Base-by-base conservation (phyloP, 495 filamentous ascomycete species). In the Tuber calosporum region DNA sequence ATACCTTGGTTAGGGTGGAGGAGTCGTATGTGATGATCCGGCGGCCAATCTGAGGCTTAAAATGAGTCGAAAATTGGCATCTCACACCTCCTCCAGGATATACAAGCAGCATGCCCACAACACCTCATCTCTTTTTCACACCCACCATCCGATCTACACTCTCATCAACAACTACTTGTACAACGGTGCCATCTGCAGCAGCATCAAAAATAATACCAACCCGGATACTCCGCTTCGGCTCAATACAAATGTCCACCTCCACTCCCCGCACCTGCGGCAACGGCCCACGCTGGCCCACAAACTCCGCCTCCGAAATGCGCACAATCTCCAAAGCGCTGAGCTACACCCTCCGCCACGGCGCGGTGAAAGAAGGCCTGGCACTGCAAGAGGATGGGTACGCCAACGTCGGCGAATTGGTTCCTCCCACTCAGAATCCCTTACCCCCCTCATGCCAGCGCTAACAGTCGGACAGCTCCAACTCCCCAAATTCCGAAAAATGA, bases 351-450 rank as follows among this genome's bases (percentile, higher is more conserved):
- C 87, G 95, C 36, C 95, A 99, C 82, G 92, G 90, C 67, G 95
- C 96, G 8, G 85, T 88, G 75, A 88, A 88, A 71, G 93, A 93
- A 78, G 91, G 92, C 0, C 82, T 99, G 68, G 86, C 84, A 77
- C 85, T 98, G 36, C 90, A 93, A 77, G 83, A 82, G 6, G 90
- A 92, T 75, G 95, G 96, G 8, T 99, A 90, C 80, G 92, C 90
- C 20, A 89, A 88, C 77, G 86, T 97, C 26, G 87, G 87, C 71
- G 88, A 90, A 76, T 88, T 97, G 79, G 93, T 97, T 37, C 66
- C 70, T 68, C 39, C 58, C 48, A 22, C 72, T 73, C 45, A 69
- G n/a, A 34, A n/a, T 15, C 22, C 22, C 69, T 9, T n/a, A 9
- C 66, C 34, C 39, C 11, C 37, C n/a, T 39, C 40, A 22, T 67